phyloP scores from a whole-genome alignment of 2,329 filamentous ascomycete genomes.

The Diaporthe capsici region DNA sequence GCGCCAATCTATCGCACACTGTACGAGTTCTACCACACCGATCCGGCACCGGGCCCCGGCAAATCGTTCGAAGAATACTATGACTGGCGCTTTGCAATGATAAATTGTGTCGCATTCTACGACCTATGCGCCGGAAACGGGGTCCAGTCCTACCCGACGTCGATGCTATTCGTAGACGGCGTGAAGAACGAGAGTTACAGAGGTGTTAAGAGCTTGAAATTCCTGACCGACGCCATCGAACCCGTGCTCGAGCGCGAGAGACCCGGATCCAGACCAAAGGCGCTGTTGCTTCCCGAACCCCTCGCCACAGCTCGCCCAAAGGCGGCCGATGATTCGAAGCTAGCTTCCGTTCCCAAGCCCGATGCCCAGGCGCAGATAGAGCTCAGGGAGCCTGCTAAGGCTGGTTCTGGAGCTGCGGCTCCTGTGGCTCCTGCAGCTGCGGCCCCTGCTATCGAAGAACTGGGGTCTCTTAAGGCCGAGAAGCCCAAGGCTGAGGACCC shows the following conservation, averaged over 20 bases:
- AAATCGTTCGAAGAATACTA: conserved; percentile 84
- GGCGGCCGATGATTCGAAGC: conserved; percentile 35
- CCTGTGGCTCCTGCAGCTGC: conserved; percentile 21
- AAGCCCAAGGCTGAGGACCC: conserved; percentile 44
- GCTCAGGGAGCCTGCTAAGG: conserved; percentile 49
- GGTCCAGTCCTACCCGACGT: conserved; percentile 81
- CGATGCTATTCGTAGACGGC: conserved; percentile 85
- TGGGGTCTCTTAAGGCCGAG: conserved; percentile 35
- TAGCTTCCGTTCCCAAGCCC: conserved; percentile 35
- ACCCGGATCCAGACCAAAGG: conserved; percentile 82
- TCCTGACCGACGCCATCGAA: conserved; percentile 81
- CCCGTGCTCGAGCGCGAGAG: conserved; percentile 80
- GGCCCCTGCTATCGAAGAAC: conserved; percentile 36
- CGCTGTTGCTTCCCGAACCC: conserved; percentile 77
- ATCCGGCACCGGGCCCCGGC: conserved; percentile 74
- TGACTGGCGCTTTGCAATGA: conserved; percentile 86
- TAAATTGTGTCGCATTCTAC: conserved; percentile 89
- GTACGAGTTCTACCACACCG: conserved; percentile 96
- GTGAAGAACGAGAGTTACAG: conserved; percentile 73
- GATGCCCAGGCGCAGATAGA: conserved; percentile 47
- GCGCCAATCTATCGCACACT: conserved; percentile 91
- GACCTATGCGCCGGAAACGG: conserved; percentile 81
- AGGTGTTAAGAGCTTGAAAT: conserved; percentile 77
- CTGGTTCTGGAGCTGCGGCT: conserved; percentile 31
- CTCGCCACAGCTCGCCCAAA: conserved; percentile 66